Conservation (phyloP, 306 rosid genomes). For the Pyrus communis region DNA sequence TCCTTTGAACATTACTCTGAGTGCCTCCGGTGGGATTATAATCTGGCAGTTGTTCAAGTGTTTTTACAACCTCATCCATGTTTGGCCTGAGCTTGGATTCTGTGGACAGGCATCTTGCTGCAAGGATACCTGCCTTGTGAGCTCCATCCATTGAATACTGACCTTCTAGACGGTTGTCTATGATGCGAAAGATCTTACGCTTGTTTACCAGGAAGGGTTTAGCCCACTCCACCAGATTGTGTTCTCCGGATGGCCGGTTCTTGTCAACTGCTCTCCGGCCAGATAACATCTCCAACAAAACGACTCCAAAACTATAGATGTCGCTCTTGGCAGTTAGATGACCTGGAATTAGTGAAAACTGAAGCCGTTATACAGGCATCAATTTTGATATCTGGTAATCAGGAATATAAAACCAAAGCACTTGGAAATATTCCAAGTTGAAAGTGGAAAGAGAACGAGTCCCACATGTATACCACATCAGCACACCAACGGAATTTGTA, state of each 20-base stretch:
- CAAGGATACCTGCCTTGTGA: slow-evolving; percentile 26
- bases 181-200: slow-evolving; percentile 38
- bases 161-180: slow-evolving; percentile 39
- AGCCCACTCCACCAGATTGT: slow-evolving; percentile 46
- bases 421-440: background rate
- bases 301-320: slow-evolving; percentile 46
- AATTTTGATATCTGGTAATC: background rate
- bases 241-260: slow-evolving; percentile 41
- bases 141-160: slow-evolving; percentile 41
- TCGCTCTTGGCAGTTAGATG: slow-evolving; percentile 48
- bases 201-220: slow-evolving; percentile 35
- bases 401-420: background rate
- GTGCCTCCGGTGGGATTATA: slow-evolving; percentile 1
- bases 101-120: slow-evolving; percentile 31
- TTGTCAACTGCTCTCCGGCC: slow-evolving; percentile 49
- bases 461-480: too few species aligned
- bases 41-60: slow-evolving; percentile 35
- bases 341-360: slow-evolving; percentile 18
- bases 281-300: slow-evolving; percentile 39
- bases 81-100: slow-evolving; percentile 43
- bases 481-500: too few species aligned
- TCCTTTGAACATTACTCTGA: slow-evolving; percentile 12
- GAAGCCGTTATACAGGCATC: background rate
- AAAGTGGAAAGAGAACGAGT: background rate
- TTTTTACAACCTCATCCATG: slow-evolving; percentile 29